Evolutionary conservation across 192 early-diverging fungal genomes (phyloP).

Genomic region (Funneliformis mosseae): DNA sequence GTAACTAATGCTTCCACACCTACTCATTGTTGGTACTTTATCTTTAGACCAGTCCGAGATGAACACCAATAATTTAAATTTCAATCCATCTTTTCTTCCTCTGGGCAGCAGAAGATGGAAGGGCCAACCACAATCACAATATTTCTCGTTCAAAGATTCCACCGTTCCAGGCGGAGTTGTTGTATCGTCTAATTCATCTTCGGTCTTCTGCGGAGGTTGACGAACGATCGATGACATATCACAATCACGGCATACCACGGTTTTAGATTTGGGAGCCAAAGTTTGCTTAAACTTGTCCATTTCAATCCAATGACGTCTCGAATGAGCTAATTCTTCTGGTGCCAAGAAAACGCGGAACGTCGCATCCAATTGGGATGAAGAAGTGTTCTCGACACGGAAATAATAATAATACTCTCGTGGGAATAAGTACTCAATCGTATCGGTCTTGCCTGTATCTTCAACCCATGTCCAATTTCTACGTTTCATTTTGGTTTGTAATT

Average conservation of each 20-base stretch:
- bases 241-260: neutral
- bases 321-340: neutral
- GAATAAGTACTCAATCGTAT: conserved; percentile 1
- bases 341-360: neutral
- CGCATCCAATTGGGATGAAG: neutral
- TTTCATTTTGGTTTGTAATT: conserved; percentile 10
- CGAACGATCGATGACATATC: conserved; percentile 7
- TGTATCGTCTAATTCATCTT: conserved; percentile 1
- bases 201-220: conserved; percentile 5
- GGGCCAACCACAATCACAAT: conserved; percentile 26
- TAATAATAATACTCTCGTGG: conserved; percentile 6
- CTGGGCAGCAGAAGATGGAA: conserved; percentile 3
- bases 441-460: neutral
- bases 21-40: neutral
- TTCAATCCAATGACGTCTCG: neutral
- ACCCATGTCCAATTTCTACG: neutral
- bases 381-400: conserved; percentile 14
- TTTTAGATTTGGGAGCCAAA: neutral
- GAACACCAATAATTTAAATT: conserved; percentile 21
- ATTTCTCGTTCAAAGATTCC: neutral
- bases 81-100: neutral
- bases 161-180: too few species aligned
- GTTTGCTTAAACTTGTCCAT: neutral
- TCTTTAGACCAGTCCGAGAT: neutral
- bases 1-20: conserved; percentile 11